phyloP scores from a whole-genome alignment of 129 eudicot genomes.

The Glebionis coronaria region DNA sequence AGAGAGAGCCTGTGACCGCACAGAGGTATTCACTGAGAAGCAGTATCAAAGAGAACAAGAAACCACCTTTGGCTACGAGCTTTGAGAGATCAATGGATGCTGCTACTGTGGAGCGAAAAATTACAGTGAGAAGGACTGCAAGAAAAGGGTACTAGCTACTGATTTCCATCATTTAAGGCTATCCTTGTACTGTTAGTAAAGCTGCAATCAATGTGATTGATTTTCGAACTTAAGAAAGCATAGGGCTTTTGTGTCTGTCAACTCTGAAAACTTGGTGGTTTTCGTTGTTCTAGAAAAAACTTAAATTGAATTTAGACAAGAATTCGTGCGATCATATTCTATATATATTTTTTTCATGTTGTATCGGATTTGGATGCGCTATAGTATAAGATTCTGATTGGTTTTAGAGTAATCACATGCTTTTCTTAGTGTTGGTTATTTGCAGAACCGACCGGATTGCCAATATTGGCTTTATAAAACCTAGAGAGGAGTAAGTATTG shows the following conservation, averaged over 20 bases:
- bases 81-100: conserved; percentile 31
- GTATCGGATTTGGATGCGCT: too few species aligned
- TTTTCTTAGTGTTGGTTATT: too few species aligned
- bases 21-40: conserved; percentile 73
- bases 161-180: neutral
- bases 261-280: neutral
- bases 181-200: conserved; percentile 8
- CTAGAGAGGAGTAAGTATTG: too few species aligned
- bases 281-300: too few species aligned
- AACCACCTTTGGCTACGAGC: conserved; percentile 57
- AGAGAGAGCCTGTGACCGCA: conserved; percentile 29
- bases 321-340: too few species aligned
- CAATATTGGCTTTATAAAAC: too few species aligned
- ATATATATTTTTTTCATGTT: too few species aligned
- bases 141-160: conserved; percentile 32
- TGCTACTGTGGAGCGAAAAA: conserved; percentile 37
- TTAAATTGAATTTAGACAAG: too few species aligned
- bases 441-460: too few species aligned
- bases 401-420: too few species aligned
- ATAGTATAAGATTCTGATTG: too few species aligned
- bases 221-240: neutral
- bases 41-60: conserved; percentile 60
- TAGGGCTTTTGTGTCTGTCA: neutral
- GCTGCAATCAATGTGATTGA: conserved; percentile 15
- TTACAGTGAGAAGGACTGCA: conserved; percentile 39